A percentile compares a stretch with the other conserved stretches of the same genome.
Evolutionary conservation across 441 rosid genomes (phyloP).

Genomic region (Erodium moschatum): DNA sequence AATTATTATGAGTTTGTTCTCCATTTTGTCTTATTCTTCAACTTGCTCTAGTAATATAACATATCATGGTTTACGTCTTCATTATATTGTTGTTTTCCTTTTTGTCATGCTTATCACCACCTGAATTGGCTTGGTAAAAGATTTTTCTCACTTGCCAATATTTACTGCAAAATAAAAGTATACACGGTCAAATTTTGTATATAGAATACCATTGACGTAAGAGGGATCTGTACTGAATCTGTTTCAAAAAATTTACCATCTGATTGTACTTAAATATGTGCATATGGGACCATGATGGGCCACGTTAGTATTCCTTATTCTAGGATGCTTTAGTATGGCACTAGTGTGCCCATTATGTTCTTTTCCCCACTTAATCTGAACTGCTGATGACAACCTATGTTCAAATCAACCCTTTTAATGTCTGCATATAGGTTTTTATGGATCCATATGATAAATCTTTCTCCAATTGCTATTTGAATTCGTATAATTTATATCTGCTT

Average conservation of each 20-base stretch:
- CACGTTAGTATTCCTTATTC: not conserved
- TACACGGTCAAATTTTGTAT: not conserved
- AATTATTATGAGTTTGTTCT: not conserved
- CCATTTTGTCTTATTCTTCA: not conserved
- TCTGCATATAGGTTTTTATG: not conserved
- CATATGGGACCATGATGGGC: not conserved
- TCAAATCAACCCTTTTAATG: not conserved
- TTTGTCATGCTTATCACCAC: not conserved
- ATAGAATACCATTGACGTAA: not conserved
- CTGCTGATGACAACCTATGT: not conserved
- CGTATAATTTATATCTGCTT: not conserved
- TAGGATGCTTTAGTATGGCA: not conserved
- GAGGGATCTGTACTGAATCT: not conserved
- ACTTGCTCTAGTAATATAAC: not conserved
- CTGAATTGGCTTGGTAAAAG: constrained; percentile 3
- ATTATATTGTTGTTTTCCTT: no score
- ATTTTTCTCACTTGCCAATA: not conserved
- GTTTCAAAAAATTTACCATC: no score
- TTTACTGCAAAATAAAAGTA: not conserved
- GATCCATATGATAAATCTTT: not conserved
- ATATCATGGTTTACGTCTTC: not conserved
- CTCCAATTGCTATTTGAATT: not conserved
- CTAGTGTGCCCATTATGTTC: no score
- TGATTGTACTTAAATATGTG: not conserved
- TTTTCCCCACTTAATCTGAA: no score